A percentile compares a stretch with the other conserved stretches of the same genome.
Conservation (phyloP, 75 land plant genomes). For the Gnetum montanum region DNA sequence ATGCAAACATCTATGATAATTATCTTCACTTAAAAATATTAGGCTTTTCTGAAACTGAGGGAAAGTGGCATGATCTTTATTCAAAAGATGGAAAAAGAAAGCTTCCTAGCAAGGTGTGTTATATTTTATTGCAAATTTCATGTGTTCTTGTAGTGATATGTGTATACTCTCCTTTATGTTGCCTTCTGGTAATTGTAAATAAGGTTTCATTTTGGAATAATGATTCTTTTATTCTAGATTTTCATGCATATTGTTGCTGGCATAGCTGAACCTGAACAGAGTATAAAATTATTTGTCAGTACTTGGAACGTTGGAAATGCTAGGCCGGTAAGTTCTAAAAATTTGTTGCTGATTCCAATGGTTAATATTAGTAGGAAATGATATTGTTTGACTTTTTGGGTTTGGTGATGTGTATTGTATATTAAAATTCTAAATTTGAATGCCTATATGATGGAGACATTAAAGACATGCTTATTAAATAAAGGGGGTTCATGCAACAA, state of each 20-base stretch:
- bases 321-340: conserved; percentile 18
- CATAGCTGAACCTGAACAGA: conserved; percentile 42
- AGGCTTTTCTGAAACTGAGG: conserved; percentile 4
- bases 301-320: conserved; percentile 55
- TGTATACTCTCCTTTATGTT: too few species aligned
- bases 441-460: too few species aligned
- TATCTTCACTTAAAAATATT: not conserved
- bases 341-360: too few species aligned
- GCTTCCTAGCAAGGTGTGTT: conserved; percentile 33
- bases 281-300: conserved; percentile 28
- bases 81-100: conserved; percentile 19
- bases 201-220: not conserved
- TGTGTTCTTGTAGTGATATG: too few species aligned
- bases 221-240: conserved; percentile 11
- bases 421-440: too few species aligned
- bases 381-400: too few species aligned
- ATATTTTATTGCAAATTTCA: too few species aligned
- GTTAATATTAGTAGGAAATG: too few species aligned
- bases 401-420: too few species aligned
- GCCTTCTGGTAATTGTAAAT: not conserved
- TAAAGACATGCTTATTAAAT: too few species aligned
- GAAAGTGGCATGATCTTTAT: conserved; percentile 37
- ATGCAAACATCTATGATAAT: too few species aligned
- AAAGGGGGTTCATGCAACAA: too few species aligned
- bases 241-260: conserved; percentile 36